A percentile compares a stretch with the other conserved stretches of the same genome.
These are phyloP conservation scores for Komagataella ulmi DNA, from an alignment of 805 yeast species.

Conservation along the genomic window DNA sequence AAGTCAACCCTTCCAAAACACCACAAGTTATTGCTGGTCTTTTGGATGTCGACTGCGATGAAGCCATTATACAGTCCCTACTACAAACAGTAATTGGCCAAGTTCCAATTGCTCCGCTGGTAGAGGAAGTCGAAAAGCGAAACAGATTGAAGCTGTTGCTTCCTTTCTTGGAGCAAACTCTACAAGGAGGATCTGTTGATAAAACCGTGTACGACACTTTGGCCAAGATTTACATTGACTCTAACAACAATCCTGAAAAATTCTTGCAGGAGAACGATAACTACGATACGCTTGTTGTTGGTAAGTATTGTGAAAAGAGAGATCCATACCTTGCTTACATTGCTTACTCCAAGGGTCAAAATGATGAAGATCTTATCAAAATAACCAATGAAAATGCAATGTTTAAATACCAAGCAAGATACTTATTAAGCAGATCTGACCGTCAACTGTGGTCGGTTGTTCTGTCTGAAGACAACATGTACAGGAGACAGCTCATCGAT, in stretches of 20 bases:
- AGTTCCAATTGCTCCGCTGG: constrained; percentile 83
- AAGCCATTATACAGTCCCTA: constrained; percentile 66
- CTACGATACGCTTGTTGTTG: constrained; percentile 91
- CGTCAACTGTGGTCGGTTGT: constrained; percentile 72
- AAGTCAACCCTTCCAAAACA: constrained; percentile 90
- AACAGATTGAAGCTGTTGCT: constrained; percentile 82
- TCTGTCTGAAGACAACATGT: constrained; percentile 58
- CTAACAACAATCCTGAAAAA: constrained; percentile 95
- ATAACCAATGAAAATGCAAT: constrained; percentile 95
- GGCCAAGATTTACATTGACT: constrained; percentile 95
- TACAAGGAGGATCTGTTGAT: constrained; percentile 75
- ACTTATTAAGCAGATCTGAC: constrained; percentile 82
- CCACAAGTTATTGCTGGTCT: constrained; percentile 95
- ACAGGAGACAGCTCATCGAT: constrained; percentile 85
- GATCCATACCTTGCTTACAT: constrained; percentile 97
- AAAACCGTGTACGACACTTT: constrained; percentile 87
- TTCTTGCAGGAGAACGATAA: constrained; percentile 82
- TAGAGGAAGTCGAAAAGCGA: constrained; percentile 92
- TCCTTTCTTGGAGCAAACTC: constrained; percentile 86
- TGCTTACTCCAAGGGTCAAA: constrained; percentile 90
- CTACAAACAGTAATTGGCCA: constrained; percentile 83
- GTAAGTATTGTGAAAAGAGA: constrained; percentile 97
- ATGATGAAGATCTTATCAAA: constrained; percentile 77
- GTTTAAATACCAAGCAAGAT: constrained; percentile 99
- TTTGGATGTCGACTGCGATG: constrained; percentile 96